Evolutionary conservation across 179 eudicot genomes (phyloP).

Genomic region (Spinacia oleracea): DNA sequence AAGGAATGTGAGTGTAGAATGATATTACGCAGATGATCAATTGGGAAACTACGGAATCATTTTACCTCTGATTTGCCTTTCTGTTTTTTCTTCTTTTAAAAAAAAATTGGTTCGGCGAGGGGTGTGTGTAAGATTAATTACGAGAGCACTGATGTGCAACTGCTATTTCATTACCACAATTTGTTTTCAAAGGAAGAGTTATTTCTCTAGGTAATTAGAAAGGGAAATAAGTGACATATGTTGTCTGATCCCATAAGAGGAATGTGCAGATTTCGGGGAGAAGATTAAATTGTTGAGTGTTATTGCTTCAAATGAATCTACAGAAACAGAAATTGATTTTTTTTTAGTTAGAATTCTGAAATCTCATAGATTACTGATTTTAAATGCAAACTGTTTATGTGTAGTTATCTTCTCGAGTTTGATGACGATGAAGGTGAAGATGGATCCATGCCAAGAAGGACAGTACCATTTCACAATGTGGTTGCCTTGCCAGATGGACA

Average conservation of each 20-base stretch:
- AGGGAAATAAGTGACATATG: background rate
- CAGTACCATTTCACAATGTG: slow-evolving; percentile 79
- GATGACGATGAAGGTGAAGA: slow-evolving; percentile 96
- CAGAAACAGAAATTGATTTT: background rate
- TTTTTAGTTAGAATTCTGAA: background rate
- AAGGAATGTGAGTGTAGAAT: background rate
- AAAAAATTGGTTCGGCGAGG: background rate
- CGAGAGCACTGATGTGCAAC: background rate
- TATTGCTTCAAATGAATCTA: background rate
- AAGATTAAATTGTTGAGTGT: background rate
- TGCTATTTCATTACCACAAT: background rate
- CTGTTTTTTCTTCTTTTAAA: background rate
- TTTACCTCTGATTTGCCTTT: background rate
- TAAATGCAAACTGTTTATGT: slow-evolving; percentile 10
- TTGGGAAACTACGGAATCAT: background rate
- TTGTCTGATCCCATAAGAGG: background rate
- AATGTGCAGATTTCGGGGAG: background rate
- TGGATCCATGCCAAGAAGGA: slow-evolving; percentile 84
- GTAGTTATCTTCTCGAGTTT: slow-evolving; percentile 84
- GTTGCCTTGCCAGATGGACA: slow-evolving; percentile 89
- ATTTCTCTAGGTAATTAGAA: background rate
- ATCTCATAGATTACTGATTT: slow-evolving; percentile 11
- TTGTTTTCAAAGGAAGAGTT: background rate
- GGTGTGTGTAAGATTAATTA: background rate
- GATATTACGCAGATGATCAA: background rate